Evolutionary conservation across 2,329 filamentous ascomycete species (phyloP).

Genomic region (Aspergillus ibericus): DNA sequence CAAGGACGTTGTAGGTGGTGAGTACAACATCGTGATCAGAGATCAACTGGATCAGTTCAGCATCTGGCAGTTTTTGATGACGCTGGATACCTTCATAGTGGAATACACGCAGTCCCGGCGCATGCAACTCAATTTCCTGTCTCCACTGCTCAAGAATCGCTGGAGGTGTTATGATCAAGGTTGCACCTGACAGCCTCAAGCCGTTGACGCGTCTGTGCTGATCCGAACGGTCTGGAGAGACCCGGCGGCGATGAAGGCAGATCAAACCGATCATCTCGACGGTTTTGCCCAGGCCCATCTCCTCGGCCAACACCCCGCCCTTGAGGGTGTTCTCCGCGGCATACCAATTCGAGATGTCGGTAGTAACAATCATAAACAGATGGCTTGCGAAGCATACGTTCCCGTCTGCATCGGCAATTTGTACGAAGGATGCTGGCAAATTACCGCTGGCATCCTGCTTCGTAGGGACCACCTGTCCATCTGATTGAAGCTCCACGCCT

Average conservation of each 20-base stretch:
- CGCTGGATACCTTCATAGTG: conserved; percentile 58
- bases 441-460: conserved; percentile 4
- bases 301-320: conserved; percentile 52
- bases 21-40: conserved; percentile 57
- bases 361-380: conserved; percentile 42
- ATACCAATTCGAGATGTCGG: conserved; percentile 36
- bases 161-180: conserved; percentile 63
- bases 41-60: conserved; percentile 50
- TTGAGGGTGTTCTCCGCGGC: conserved; percentile 31
- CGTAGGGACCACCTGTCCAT: conserved; percentile 31
- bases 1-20: conserved; percentile 69
- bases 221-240: conserved; percentile 14
- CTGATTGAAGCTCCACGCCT: conserved; percentile 34
- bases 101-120: conserved; percentile 56
- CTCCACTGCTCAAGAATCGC: conserved; percentile 65
- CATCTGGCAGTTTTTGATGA: conserved; percentile 33
- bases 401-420: conserved; percentile 40
- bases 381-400: conserved; percentile 42
- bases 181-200: conserved; percentile 51
- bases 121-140: conserved; percentile 58
- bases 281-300: conserved; percentile 54
- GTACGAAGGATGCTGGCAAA: conserved; percentile 42
- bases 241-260: conserved; percentile 38
- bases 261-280: conserved; percentile 51
- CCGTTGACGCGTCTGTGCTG: conserved; percentile 21